Evolutionary conservation across 2,329 filamentous ascomycete species (phyloP).

Genomic region (Dendryphion nanum): DNA sequence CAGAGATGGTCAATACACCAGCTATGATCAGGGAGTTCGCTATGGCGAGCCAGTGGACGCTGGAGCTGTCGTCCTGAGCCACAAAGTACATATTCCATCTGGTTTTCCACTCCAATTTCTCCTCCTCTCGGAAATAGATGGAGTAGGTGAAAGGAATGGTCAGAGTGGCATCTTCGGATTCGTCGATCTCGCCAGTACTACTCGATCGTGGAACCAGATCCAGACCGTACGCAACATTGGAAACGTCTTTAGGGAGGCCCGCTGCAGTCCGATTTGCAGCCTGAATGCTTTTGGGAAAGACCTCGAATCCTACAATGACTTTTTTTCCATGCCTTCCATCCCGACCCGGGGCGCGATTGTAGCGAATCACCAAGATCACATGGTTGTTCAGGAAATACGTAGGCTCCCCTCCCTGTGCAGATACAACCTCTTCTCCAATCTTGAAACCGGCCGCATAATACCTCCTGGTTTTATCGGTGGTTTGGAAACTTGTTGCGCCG

Average conservation of each 20-base stretch:
- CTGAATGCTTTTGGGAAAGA: slow-evolving; percentile 82
- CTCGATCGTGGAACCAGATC: slow-evolving; percentile 66
- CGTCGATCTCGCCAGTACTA: slow-evolving; percentile 51
- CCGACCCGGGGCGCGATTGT: slow-evolving; percentile 67
- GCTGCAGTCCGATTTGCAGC: slow-evolving; percentile 57
- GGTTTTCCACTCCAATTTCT: slow-evolving; percentile 75
- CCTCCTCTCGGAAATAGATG: slow-evolving; percentile 84
- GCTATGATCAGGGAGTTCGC: slow-evolving; percentile 84
- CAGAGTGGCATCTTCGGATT: slow-evolving; percentile 64
- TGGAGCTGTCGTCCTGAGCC: slow-evolving; percentile 77
- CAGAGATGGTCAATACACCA: slow-evolving; percentile 72
- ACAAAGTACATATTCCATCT: slow-evolving; percentile 90
- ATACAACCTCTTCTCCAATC: slow-evolving; percentile 72
- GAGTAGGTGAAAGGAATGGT: slow-evolving; percentile 85
- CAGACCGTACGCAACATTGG: slow-evolving; percentile 62
- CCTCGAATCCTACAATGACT: slow-evolving; percentile 84
- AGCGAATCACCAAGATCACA: slow-evolving; percentile 78
- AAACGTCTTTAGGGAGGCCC: slow-evolving; percentile 68
- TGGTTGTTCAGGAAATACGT: slow-evolving; percentile 84
- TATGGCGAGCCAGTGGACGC: slow-evolving; percentile 86
- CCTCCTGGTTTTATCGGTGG: slow-evolving; percentile 77
- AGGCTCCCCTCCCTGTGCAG: slow-evolving; percentile 57
- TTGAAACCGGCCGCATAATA: slow-evolving; percentile 93
- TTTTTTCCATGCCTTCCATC: slow-evolving; percentile 70
- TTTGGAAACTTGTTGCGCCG: slow-evolving; percentile 84